phyloP scores from a whole-genome alignment of 106 monocot species.

The Phalaenopsis equestris region DNA sequence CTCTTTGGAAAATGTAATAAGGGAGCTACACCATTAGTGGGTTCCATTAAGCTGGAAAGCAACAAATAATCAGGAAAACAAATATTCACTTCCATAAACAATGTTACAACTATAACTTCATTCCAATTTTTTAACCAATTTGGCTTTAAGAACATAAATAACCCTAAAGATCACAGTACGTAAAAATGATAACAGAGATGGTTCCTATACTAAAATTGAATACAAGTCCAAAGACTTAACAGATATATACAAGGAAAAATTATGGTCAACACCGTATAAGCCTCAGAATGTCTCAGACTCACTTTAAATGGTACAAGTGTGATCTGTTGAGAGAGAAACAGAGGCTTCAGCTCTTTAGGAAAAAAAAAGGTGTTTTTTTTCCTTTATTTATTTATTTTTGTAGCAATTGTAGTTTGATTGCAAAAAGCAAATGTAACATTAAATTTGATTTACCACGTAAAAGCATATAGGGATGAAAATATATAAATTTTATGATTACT shows the following conservation, averaged over 20 bases:
- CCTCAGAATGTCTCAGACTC: not conserved
- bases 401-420: no score
- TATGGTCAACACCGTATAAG: not conserved
- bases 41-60: constrained; percentile 49
- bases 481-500: no score
- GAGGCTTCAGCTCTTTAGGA: no score
- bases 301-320: no score
- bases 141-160: not conserved
- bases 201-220: not conserved
- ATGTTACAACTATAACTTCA: not conserved
- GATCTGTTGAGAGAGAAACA: no score
- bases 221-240: not conserved
- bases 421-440: no score
- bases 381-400: no score
- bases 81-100: not conserved
- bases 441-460: no score
- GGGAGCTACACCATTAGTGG: constrained; percentile 57
- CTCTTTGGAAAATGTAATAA: constrained; percentile 43
- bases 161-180: not conserved
- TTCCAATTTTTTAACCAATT: not conserved
- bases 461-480: no score
- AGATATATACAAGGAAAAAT: not conserved
- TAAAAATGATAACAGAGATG: not conserved
- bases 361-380: no score
- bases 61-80: not conserved